Evolutionary conservation across 805 yeast species (phyloP), one percentile per base, ranked within the genome.

Genomic region (Wickerhamomyces canadensis): DNA sequence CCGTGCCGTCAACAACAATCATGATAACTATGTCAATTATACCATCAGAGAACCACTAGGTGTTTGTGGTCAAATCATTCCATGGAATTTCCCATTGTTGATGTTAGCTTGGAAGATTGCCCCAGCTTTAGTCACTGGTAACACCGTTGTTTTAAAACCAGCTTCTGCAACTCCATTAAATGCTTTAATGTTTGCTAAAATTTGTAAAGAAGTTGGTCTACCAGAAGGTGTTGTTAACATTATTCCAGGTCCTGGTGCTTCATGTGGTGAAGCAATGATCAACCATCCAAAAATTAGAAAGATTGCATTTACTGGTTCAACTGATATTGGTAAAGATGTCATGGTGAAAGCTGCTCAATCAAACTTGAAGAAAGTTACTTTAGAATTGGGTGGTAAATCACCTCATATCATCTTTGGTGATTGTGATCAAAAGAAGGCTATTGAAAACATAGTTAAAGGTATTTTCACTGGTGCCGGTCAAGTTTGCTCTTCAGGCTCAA

Each of bases 361-460:
- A n/a, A 73, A 74, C 64, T 69, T 82, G 68, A 83, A 83, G 73
- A 82, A 82, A 66, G 82, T 81, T 36, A 81, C 91, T 34, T 68
- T 83, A 62, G 93, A 83, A 65, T 71, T 82, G 53, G 93, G 93
- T 62, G 93, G 93, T 62, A 83, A 83, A 62, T 80, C 88, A 41
- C 84, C 89, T 53, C 79, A 81, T 58, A 72, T 83, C 53, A 79
- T 83, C 29, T 82, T 82, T 55, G 68, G 74, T 48, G 93, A 83
- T 58, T 83, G 81, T 44, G 68, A 80, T 54, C 51, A 80, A 41
- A 70, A 72, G 29, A 60, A 60, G 44, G 59, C 72, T 34, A 55
- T 67, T 33, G 60, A 67, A 38, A 70, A 72, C 55, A 70, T 81
- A 51, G 68, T 77, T 36, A 62, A 71, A 34, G 87, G 87, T 68